A percentile compares a stretch with the other conserved stretches of the same genome.
Conservation (phyloP, 352 stramenopile species). For the Phytophthora parvispora region DNA sequence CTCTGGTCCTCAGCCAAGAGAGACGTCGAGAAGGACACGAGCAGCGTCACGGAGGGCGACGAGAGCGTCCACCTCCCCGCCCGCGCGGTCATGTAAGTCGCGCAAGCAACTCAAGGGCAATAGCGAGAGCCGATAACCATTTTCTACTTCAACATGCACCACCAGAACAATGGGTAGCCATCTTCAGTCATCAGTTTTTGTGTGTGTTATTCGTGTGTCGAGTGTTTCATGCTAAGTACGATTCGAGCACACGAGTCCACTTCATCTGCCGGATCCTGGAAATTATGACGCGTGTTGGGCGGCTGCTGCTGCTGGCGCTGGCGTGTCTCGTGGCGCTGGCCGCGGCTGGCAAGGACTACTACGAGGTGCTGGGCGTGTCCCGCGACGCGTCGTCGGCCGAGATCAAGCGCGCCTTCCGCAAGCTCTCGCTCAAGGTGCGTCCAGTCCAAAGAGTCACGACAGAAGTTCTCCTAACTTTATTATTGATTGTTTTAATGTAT, state of each 20-base stretch:
- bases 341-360: slow-evolving; percentile 67
- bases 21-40: slow-evolving; percentile 22
- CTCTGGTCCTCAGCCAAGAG: slow-evolving; percentile 11
- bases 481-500: not conserved
- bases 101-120: no score
- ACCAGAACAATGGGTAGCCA: not conserved
- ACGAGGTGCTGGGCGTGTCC: slow-evolving; percentile 74
- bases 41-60: slow-evolving; percentile 29
- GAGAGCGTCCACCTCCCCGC: slow-evolving; percentile 15
- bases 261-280: slow-evolving; percentile 7
- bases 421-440: slow-evolving; percentile 89
- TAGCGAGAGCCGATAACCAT: no score
- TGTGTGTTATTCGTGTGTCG: no score
- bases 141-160: no score
- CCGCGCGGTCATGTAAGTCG: not conserved
- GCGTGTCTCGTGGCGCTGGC: slow-evolving; percentile 33
- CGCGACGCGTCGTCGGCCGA: slow-evolving; percentile 73
- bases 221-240: not conserved
- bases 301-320: slow-evolving; percentile 39
- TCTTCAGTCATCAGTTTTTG: not conserved
- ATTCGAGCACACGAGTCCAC: not conserved
- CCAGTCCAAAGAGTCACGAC: not conserved
- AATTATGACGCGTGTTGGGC: slow-evolving; percentile 32
- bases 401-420: slow-evolving; percentile 90
- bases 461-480: not conserved